phyloP scores from a whole-genome alignment of 371 early-diverging fungal species.

The Synchytrium microbalum region DNA sequence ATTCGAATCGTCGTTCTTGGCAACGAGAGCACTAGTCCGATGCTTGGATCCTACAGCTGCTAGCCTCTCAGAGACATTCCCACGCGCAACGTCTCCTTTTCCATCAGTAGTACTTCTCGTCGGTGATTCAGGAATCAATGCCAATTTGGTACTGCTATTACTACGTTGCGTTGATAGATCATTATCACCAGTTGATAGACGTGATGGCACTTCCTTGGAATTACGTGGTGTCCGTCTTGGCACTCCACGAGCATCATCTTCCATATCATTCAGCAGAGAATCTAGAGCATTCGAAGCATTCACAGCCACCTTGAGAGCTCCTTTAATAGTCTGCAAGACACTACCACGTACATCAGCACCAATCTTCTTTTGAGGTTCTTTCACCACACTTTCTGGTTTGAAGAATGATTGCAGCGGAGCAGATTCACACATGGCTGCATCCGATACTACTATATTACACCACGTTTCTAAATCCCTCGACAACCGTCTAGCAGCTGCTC shows the following conservation, averaged over 20 bases:
- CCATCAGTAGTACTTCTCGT: background rate
- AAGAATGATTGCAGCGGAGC: slow-evolving; percentile 15
- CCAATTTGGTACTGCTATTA: too few relatives aligned
- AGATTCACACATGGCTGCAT: slow-evolving; percentile 10
- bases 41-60: background rate
- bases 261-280: slow-evolving; percentile 4
- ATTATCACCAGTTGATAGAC: background rate
- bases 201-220: background rate
- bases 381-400: slow-evolving; percentile 17
- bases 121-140: slow-evolving; percentile 3
- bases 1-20: background rate
- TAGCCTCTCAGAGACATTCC: background rate
- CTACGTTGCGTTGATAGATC: background rate
- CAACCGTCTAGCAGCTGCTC: background rate
- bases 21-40: too few relatives aligned
- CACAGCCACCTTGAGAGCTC: slow-evolving; percentile 21
- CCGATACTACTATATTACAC: slow-evolving; percentile 12
- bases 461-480: slow-evolving; percentile 17
- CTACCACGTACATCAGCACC: slow-evolving; percentile 9
- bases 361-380: background rate
- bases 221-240: background rate
- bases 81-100: background rate
- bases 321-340: slow-evolving; percentile 20
- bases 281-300: background rate
- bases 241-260: slow-evolving; percentile 1